Conservation (phyloP, 805 yeast genomes). For the Lipomyces orientalis region DNA sequence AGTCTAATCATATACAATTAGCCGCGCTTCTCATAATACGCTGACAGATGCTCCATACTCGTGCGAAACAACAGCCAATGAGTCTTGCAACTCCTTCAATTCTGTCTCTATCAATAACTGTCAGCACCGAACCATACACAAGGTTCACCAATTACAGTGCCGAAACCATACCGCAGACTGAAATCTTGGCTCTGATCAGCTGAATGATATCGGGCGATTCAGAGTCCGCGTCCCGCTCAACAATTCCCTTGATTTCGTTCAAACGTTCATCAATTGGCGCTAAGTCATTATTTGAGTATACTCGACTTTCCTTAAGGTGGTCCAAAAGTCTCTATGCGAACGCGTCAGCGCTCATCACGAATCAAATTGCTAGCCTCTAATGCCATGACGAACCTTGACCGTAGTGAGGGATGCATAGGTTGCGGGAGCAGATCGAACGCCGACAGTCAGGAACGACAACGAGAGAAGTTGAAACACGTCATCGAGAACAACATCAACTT, state of each 20-base stretch:
- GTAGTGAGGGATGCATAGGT: constrained; percentile 89
- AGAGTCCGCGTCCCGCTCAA: constrained; percentile 50
- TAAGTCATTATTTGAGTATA: constrained; percentile 83
- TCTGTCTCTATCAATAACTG: constrained; percentile 48
- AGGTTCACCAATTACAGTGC: not conserved
- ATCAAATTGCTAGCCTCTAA: not conserved
- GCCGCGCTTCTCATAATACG: not conserved
- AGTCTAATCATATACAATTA: constrained; percentile 18
- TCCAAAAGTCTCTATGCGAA: constrained; percentile 68
- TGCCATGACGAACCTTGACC: constrained; percentile 49
- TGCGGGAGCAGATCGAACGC: constrained; percentile 90
- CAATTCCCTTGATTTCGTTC: constrained; percentile 68
- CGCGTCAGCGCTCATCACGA: not conserved
- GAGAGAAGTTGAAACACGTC: constrained; percentile 89
- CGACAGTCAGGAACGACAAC: constrained; percentile 88
- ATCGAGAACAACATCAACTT: constrained; percentile 76
- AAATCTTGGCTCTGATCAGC: constrained; percentile 68
- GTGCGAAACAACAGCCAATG: constrained; percentile 55
- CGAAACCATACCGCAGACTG: constrained; percentile 53
- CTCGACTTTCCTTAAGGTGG: constrained; percentile 80
- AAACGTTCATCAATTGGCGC: constrained; percentile 76
- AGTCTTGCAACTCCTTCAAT: constrained; percentile 61
- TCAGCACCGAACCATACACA: not conserved
- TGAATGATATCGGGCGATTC: constrained; percentile 63
- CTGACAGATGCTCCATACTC: constrained; percentile 26